Percentiles rank a stretch among this genome's conserved stretches.
Conservation (phyloP, 495 filamentous ascomycete species). For the Aspergillus incahuasiensis region DNA sequence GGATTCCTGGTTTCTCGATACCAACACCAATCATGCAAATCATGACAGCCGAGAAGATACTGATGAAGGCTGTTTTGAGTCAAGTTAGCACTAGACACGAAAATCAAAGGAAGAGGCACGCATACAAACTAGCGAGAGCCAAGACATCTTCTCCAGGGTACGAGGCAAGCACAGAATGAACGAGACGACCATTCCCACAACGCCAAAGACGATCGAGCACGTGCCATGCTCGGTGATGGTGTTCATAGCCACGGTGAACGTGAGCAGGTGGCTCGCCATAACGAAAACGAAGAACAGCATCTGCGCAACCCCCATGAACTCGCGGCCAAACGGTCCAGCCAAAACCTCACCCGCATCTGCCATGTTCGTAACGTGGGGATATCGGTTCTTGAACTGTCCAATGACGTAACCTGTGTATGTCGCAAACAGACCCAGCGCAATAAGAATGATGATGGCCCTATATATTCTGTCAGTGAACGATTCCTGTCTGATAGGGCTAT, state of each 20-base stretch:
- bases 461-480: constrained; percentile 12
- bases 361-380: constrained; percentile 68
- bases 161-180: constrained; percentile 63
- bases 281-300: constrained; percentile 69
- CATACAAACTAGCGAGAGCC: constrained; percentile 60
- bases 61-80: constrained; percentile 50
- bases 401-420: constrained; percentile 77
- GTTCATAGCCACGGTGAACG: constrained; percentile 71
- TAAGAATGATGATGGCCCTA: constrained; percentile 60
- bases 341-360: constrained; percentile 67
- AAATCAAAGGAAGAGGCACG: neutral
- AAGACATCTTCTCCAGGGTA: constrained; percentile 57
- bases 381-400: constrained; percentile 69
- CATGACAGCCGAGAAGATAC: constrained; percentile 63
- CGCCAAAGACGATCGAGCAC: constrained; percentile 67
- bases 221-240: constrained; percentile 58
- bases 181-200: constrained; percentile 61
- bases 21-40: constrained; percentile 68
- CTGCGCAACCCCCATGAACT: constrained; percentile 59
- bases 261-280: constrained; percentile 72
- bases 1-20: constrained; percentile 30
- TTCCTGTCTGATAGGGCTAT: neutral
- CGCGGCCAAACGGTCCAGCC: constrained; percentile 57
- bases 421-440: constrained; percentile 59
- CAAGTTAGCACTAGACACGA: constrained; percentile 21